Percentiles rank a stretch among this genome's conserved stretches.
phyloP scores from a whole-genome alignment of 2,329 filamentous ascomycete species.

The Daldinia sp. region DNA sequence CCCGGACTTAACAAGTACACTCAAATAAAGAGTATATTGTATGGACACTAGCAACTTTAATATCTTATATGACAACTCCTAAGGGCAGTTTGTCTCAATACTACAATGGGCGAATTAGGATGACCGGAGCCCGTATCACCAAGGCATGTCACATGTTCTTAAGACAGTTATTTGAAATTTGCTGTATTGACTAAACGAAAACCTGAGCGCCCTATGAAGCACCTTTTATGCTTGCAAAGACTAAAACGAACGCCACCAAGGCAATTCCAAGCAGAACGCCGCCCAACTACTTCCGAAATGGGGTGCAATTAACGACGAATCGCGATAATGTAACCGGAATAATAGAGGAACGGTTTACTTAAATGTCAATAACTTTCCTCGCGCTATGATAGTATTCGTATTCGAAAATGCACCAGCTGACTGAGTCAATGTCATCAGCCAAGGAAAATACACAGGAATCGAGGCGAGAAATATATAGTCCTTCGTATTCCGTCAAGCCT shows the following conservation, averaged over 20 bases:
- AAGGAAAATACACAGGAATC: background rate
- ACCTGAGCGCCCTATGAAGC: constrained; percentile 43
- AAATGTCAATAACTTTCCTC: constrained; percentile 1
- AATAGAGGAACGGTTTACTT: background rate
- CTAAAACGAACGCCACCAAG: constrained; percentile 33
- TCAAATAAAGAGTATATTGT: background rate
- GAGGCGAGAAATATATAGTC: constrained; percentile 8
- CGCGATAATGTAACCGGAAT: constrained; percentile 1
- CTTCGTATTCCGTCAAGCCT: background rate
- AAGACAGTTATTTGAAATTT: constrained; percentile 33
- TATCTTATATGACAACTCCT: background rate
- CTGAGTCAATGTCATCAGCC: background rate
- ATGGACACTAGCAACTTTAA: background rate
- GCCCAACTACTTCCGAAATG: constrained; percentile 35
- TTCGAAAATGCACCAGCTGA: background rate
- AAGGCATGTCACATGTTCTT: constrained; percentile 25
- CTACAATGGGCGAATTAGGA: background rate
- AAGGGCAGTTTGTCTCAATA: too few species aligned
- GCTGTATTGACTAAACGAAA: constrained; percentile 47
- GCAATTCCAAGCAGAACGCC: constrained; percentile 40
- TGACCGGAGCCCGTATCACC: background rate
- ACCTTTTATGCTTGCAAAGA: constrained; percentile 32
- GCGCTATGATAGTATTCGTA: background rate
- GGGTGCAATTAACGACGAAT: constrained; percentile 30
- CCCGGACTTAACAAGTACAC: background rate